Evolutionary conservation across 495 filamentous ascomycete species (phyloP).

Genomic region (Symbiotaphrina buchneri): DNA sequence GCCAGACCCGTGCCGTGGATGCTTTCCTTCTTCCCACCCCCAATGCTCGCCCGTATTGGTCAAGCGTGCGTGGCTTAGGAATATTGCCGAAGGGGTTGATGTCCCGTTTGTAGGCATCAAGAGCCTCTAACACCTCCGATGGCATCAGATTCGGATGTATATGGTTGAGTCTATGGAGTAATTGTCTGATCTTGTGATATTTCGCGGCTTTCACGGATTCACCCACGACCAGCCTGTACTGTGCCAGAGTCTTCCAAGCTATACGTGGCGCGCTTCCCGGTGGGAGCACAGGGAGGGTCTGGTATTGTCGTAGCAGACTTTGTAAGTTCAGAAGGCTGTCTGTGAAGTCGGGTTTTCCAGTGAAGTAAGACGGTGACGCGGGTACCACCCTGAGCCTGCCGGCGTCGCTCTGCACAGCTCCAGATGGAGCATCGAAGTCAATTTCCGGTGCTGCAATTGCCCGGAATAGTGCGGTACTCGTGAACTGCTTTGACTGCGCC

Average conservation of each 20-base stretch:
- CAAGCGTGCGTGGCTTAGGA: slow-evolving; percentile 31
- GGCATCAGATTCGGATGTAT: slow-evolving; percentile 71
- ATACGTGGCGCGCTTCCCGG: slow-evolving; percentile 44
- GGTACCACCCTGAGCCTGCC: slow-evolving; percentile 57
- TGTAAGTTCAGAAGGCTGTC: slow-evolving; percentile 61
- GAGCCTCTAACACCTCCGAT: slow-evolving; percentile 31
- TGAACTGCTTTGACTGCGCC: no score
- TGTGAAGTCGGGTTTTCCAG: slow-evolving; percentile 60
- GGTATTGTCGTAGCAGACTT: slow-evolving; percentile 42
- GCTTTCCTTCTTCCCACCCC: slow-evolving; percentile 71
- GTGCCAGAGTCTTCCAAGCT: slow-evolving; percentile 61
- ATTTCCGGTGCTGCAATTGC: slow-evolving; percentile 4
- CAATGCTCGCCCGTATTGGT: slow-evolving; percentile 50
- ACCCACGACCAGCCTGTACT: slow-evolving; percentile 52
- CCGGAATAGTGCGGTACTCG: no score
- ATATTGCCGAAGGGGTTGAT: slow-evolving; percentile 43
- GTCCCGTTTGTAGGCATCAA: slow-evolving; percentile 50
- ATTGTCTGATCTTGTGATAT: slow-evolving; percentile 47
- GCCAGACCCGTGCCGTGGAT: slow-evolving; percentile 55
- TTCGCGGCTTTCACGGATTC: slow-evolving; percentile 60
- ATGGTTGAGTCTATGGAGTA: slow-evolving; percentile 60
- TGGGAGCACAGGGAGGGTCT: slow-evolving; percentile 42
- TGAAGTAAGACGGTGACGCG: slow-evolving; percentile 82
- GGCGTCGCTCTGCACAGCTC: no score
- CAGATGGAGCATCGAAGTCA: slow-evolving; percentile 9